A percentile compares a stretch with the other conserved stretches of the same genome.
phyloP scores from a whole-genome alignment of 176 grass and related monocot genomes.

The Tillandsia leiboldiana region DNA sequence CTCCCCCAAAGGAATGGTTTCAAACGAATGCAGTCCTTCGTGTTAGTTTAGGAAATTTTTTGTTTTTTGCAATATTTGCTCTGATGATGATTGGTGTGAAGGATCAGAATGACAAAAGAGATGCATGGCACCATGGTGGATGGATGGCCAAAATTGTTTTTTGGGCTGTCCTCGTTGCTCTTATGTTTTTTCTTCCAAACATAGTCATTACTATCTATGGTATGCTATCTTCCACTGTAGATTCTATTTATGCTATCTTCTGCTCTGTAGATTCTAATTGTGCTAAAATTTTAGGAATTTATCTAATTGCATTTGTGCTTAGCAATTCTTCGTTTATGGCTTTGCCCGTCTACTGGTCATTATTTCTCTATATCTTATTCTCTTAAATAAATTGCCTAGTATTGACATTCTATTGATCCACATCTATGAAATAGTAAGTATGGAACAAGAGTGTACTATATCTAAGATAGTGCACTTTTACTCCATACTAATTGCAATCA shows the following conservation, averaged over 20 bases:
- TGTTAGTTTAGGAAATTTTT: slow-evolving; percentile 87
- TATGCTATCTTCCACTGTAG: slow-evolving; percentile 30
- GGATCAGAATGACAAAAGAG: slow-evolving; percentile 83
- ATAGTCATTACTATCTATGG: slow-evolving; percentile 72
- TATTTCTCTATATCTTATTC: too few species aligned
- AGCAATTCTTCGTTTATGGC: too few species aligned
- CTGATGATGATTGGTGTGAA: slow-evolving; percentile 83
- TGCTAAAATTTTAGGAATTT: slow-evolving; percentile 3
- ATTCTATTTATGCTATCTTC: slow-evolving; percentile 12
- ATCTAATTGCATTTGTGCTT: neutral
- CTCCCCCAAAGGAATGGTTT: slow-evolving; percentile 78
- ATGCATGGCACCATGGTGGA: slow-evolving; percentile 88
- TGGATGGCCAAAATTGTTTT: slow-evolving; percentile 79
- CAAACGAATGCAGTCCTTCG: slow-evolving; percentile 85
- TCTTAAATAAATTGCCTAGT: too few species aligned
- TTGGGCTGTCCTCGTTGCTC: slow-evolving; percentile 68
- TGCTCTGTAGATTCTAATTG: neutral
- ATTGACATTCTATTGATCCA: too few species aligned
- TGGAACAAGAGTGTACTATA: too few species aligned
- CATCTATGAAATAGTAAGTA: too few species aligned
- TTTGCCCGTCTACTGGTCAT: too few species aligned
- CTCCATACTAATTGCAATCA: too few species aligned
- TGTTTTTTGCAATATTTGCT: slow-evolving; percentile 82
- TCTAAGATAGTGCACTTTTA: too few species aligned
- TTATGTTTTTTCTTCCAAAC: slow-evolving; percentile 93